Evolutionary conservation across 768 basidiomycete genomes (phyloP).

Genomic region (Russula brevipes): DNA sequence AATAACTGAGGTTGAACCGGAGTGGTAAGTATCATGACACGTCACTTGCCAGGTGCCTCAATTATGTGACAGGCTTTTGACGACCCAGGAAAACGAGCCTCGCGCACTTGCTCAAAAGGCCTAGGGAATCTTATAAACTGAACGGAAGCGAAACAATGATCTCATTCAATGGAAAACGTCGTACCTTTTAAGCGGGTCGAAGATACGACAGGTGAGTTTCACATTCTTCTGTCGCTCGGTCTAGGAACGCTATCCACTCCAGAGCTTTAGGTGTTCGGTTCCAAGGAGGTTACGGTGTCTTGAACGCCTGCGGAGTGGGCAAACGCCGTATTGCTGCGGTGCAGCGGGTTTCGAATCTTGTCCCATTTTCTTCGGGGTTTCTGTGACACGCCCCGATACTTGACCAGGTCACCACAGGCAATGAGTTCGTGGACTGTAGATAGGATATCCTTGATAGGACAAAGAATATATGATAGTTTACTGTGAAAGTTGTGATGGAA

Average conservation of each 20-base stretch:
- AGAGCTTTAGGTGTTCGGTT: neutral
- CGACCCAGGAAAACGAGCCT: neutral
- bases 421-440: neutral
- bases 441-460: neutral
- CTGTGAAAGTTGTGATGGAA: conserved; percentile 5
- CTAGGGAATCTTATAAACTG: neutral
- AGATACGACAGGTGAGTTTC: neutral
- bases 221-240: neutral
- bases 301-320: neutral
- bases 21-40: conserved; percentile 55
- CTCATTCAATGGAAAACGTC: neutral
- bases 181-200: neutral
- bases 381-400: neutral
- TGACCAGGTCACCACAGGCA: neutral
- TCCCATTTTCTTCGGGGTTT: conserved; percentile 13
- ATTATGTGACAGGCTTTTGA: conserved; percentile 12
- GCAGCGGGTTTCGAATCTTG: conserved; percentile 1
- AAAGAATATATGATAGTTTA: conserved; percentile 5
- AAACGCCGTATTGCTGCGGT: neutral
- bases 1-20: conserved; percentile 89
- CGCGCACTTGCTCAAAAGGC: neutral
- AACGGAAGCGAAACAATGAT: neutral
- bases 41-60: conserved; percentile 6
- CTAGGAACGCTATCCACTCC: neutral
- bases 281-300: neutral